phyloP scores from a whole-genome alignment of 805 yeast genomes.

The Geotrichum ghanense region DNA sequence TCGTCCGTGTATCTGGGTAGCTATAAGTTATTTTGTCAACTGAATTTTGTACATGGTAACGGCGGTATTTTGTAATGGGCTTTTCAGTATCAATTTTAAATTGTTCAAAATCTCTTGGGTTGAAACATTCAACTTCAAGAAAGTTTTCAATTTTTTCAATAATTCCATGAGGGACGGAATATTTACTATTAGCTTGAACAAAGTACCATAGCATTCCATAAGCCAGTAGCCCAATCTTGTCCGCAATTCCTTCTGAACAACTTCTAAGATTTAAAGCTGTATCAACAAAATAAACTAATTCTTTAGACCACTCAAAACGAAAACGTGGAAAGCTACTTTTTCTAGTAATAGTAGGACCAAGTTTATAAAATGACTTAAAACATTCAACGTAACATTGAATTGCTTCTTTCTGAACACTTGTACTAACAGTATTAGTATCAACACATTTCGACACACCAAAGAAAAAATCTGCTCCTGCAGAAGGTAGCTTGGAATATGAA shows the following conservation, averaged over 20 bases:
- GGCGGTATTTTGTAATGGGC: too few relatives aligned
- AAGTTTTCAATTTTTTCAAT: too few relatives aligned
- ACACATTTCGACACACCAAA: neutral
- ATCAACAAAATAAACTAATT: neutral
- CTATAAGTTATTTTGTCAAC: too few relatives aligned
- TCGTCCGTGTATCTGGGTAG: too few relatives aligned
- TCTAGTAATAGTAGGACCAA: neutral
- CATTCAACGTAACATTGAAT: neutral
- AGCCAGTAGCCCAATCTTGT: neutral
- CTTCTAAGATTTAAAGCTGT: neutral
- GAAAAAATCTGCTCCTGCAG: neutral
- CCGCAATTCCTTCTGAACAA: neutral
- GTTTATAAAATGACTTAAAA: neutral
- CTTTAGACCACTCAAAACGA: neutral
- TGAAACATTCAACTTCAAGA: too few relatives aligned
- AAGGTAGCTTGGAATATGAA: neutral
- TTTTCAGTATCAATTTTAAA: too few relatives aligned
- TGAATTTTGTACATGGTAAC: too few relatives aligned
- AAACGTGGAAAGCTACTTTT: neutral
- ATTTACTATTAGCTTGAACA: neutral
- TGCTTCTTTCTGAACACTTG: neutral
- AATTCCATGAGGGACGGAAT: neutral
- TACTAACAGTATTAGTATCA: neutral
- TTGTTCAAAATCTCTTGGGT: too few relatives aligned
- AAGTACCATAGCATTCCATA: neutral